Evolutionary conservation across 164 flowering plant genomes (phyloP), one percentile per base, ranked within the genome.

Genomic region (Chloranthus sessilifolius): DNA sequence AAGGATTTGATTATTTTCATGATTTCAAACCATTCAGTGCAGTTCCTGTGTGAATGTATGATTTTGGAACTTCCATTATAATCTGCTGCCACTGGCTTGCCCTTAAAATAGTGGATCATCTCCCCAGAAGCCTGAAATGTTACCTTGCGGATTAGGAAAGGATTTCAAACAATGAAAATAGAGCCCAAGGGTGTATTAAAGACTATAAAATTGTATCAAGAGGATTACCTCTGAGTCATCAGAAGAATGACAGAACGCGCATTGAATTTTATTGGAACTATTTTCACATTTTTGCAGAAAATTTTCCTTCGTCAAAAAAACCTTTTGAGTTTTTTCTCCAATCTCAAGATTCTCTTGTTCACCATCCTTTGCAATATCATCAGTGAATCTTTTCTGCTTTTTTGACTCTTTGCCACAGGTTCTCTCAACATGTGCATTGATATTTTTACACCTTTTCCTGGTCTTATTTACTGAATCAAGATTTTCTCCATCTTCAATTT

Each of bases 211-310:
- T 4, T 17, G 1, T 44, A 22, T 6, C 5, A 14, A 28, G 17
- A 0, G 12, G 31, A 26, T 10, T 30, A 87, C 98, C 94, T 88
- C 77, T 4, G 96, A 67, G 24, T 75, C 78, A 42, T 67, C 72
- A 40, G 76, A 53, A 36, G 94, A 79, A 25, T 67, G 88, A 59
- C 98, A 92, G 50, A 92, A 92, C 24, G 87, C 88, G 72, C 96
- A 92, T 15, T 38, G 59, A n/a, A 63, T 28, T 61, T 56, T 55
- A 24, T 23, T 36, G 35, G 63, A 24, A 51, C 35, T 17, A 5
- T 49, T 62, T 19, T 62, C 64, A 71, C 84, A 78, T 61, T 73
- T 82, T 20, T 46, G 62, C 62, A 78, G 66, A 43, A 60, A 41
- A 41, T 10, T 40, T n/a, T 40, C 65, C 40, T 50, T 58, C 8